Conservation (phyloP, 2,329 filamentous ascomycete genomes). For the Lomentospora prolificans region DNA sequence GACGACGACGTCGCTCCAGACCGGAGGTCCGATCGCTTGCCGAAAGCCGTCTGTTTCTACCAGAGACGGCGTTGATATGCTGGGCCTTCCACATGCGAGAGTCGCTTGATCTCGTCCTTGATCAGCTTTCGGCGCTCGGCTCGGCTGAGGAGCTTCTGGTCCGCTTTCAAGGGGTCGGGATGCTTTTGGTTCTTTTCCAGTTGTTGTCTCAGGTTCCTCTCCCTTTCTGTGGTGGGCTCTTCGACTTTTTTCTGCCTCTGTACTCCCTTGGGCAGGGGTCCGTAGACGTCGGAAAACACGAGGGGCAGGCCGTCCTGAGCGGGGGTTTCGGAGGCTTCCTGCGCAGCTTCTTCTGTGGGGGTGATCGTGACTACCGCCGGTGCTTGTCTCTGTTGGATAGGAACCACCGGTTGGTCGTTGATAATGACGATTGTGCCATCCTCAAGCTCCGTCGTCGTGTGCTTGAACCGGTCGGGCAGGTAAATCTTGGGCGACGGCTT, state of each 20-base stretch:
- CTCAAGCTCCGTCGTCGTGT: conserved; percentile 32
- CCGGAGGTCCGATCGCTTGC: background rate
- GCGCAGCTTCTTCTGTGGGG: conserved; percentile 15
- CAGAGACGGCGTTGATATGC: conserved; percentile 45
- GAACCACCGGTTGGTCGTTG: conserved; percentile 22
- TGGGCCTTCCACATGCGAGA: conserved; percentile 34
- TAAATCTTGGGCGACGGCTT: conserved; percentile 37
- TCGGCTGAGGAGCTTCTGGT: conserved; percentile 37
- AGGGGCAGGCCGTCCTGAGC: conserved; percentile 11
- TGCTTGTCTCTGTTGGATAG: conserved; percentile 17
- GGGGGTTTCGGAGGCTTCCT: conserved; percentile 9
- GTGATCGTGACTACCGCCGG: conserved; percentile 24
- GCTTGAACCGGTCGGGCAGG: conserved; percentile 40
- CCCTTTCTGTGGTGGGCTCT: conserved; percentile 19
- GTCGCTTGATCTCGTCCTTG: conserved; percentile 43
- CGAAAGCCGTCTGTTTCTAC: conserved; percentile 24
- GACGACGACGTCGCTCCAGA: background rate
- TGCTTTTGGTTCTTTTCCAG: conserved; percentile 16
- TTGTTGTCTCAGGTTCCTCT: conserved; percentile 14
- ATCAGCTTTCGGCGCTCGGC: conserved; percentile 47
- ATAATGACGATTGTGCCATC: conserved; percentile 35
- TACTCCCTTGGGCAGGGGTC: background rate
- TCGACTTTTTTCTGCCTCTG: conserved; percentile 5
- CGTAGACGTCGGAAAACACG: conserved; percentile 5
- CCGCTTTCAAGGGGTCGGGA: conserved; percentile 26